These are phyloP conservation scores for Taiwanofungus camphoratus DNA, from an alignment of 1,284 basidiomycete genomes.

Conservation along the genomic window DNA sequence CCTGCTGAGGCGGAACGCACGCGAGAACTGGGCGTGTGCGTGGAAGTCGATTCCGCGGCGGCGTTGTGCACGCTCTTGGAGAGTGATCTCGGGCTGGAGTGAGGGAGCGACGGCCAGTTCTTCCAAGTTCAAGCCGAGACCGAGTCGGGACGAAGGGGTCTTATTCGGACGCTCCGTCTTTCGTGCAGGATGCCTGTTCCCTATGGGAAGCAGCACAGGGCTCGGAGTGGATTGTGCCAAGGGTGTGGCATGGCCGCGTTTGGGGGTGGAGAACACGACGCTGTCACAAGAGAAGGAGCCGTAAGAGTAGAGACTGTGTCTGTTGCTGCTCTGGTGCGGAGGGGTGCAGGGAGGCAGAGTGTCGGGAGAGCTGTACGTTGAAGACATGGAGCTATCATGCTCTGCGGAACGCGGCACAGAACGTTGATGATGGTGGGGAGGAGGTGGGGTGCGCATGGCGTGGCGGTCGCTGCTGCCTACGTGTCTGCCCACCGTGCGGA, in stretches of 20 bases:
- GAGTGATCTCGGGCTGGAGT: conserved; percentile 2
- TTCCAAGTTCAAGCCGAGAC: conserved; percentile 4
- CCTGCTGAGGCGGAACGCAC: conserved; percentile 3
- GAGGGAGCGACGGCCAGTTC: conserved; percentile 6
- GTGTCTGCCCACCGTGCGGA: too few relatives aligned
- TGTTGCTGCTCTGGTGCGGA: not conserved
- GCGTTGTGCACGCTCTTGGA: conserved; percentile 7
- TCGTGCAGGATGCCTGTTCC: not conserved
- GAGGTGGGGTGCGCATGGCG: too few relatives aligned
- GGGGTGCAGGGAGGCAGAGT: conserved; percentile 1
- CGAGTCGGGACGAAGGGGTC: conserved; percentile 2
- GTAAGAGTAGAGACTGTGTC: conserved; percentile 1
- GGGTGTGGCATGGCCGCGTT: conserved; percentile 4
- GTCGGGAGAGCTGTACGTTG: not conserved
- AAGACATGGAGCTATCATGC: not conserved
- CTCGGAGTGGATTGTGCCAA: not conserved
- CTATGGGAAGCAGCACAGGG: conserved; percentile 7
- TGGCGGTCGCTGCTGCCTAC: too few relatives aligned
- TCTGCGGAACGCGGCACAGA: too few relatives aligned
- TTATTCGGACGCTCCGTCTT: conserved; percentile 1
- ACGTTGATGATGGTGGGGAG: too few relatives aligned
- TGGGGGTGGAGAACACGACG: conserved; percentile 6
- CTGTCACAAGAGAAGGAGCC: conserved; percentile 4
- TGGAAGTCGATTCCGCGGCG: conserved; percentile 9
- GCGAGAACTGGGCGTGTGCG: conserved; percentile 7